Conservation (phyloP, 805 yeast genomes). For the Cyberlindnera mrakii region DNA sequence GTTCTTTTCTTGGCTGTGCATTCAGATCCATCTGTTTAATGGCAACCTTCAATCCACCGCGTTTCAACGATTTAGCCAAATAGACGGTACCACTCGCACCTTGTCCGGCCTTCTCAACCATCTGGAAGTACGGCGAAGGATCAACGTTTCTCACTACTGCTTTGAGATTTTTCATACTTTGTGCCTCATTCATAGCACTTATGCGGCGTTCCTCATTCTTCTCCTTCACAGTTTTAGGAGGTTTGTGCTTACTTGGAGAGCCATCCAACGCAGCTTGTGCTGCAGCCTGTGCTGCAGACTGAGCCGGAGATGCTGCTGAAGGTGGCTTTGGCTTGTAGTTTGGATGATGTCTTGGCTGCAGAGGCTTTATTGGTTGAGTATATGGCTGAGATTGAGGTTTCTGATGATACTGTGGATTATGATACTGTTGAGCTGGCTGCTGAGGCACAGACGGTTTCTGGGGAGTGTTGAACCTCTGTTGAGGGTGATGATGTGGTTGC, state of each 20-base stretch:
- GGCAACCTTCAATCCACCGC: constrained; percentile 70
- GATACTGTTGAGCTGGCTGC: constrained; percentile 14
- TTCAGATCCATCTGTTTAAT: constrained; percentile 93
- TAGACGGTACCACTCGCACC: constrained; percentile 98
- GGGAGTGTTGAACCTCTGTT: constrained; percentile 6
- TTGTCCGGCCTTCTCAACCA: constrained; percentile 86
- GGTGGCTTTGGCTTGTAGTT: constrained; percentile 15
- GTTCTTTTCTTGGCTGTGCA: constrained; percentile 89
- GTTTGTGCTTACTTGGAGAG: constrained; percentile 17
- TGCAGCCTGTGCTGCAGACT: constrained; percentile 27
- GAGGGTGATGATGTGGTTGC: constrained; percentile 10
- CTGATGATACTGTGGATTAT: constrained; percentile 19
- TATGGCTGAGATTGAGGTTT: constrained; percentile 7
- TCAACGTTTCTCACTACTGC: constrained; percentile 79
- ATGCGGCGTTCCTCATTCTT: constrained; percentile 44
- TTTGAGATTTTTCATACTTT: constrained; percentile 72
- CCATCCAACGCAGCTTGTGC: constrained; percentile 29
- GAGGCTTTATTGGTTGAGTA: constrained; percentile 17
- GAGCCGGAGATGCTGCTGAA: constrained; percentile 14
- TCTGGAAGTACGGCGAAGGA: constrained; percentile 77
- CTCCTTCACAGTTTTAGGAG: constrained; percentile 26
- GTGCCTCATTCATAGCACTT: constrained; percentile 74
- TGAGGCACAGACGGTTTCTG: constrained; percentile 10
- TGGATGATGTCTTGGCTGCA: constrained; percentile 25
- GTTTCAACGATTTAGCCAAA: constrained; percentile 60